Conservation (phyloP, 129 eudicot genomes). For the Ambrosia trifida region DNA sequence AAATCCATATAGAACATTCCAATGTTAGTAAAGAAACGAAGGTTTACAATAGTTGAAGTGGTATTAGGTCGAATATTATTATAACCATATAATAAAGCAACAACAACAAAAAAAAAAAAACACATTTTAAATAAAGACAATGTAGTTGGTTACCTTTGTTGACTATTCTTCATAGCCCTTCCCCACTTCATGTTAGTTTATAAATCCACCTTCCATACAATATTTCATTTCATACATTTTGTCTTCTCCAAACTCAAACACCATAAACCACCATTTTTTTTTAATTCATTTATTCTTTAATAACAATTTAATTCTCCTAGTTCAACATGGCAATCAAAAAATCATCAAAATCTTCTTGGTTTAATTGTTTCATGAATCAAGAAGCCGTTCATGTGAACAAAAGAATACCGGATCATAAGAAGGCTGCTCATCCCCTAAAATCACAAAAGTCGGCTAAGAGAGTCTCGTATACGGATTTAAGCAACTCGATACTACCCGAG, state of each 20-base stretch:
- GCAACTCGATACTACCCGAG: constrained; percentile 47
- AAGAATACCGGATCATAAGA: constrained; percentile 23
- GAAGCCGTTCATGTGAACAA: not conserved
- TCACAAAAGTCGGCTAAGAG: constrained; percentile 43
- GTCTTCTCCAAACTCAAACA: constrained; percentile 24
- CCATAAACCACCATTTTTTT: constrained; percentile 22
- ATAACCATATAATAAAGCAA: not conserved
- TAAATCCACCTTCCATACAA: constrained; percentile 31
- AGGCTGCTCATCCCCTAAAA: not conserved
- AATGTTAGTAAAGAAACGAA: not conserved
- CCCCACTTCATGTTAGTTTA: constrained; percentile 10
- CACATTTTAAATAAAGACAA: constrained; percentile 12
- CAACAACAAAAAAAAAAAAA: not conserved
- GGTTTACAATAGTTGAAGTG: not conserved
- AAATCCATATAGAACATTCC: not conserved
- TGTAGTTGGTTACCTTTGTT: constrained; percentile 27
- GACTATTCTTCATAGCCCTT: constrained; percentile 28
- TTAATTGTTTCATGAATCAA: constrained; percentile 40
- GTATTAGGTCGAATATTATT: constrained; percentile 15
- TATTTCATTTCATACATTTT: constrained; percentile 23
- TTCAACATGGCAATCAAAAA: constrained; percentile 53
- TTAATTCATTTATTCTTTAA: constrained; percentile 10
- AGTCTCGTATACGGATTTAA: constrained; percentile 51
- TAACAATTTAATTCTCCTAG: not conserved
- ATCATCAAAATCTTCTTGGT: constrained; percentile 44